Evolutionary conservation across 495 filamentous ascomycete genomes (phyloP), one percentile per base, ranked within the genome.

Genomic region (Penicillium turbatum): DNA sequence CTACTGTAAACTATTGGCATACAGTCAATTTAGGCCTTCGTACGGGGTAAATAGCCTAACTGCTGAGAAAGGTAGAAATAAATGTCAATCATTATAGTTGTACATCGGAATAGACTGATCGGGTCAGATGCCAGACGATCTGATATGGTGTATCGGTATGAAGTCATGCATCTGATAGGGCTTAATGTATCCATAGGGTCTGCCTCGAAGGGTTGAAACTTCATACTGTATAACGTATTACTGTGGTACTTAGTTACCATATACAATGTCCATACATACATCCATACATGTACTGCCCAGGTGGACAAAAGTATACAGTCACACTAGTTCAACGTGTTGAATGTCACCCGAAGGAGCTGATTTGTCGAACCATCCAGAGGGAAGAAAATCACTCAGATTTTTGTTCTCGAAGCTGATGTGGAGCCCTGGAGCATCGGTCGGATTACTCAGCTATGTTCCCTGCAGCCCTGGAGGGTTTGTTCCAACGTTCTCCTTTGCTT

Each of bases 351-450:
- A 24, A 24, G 21, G 21, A 24, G 21, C 36, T 45, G 10, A 19
- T 9, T 1, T 26, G 17, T 10, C 15, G 6, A 47, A 15, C 13
- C 10, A 11, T 13, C 32, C 32, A 3, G 10, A n/a, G 13, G 21
- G 12, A 12, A 16, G 21, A 32, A 32, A 50, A 30, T 5, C 6
- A 3, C 38, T 10, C 13, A 35, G 19, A 26, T 35, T 51, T 41
- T 51, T n/a, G 16, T 51, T 51, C 49, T 51, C 30, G 49, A 51
- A 51, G 48, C 48, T 32, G 19, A 24, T 26, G 49, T 51, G 49
- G 49, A n/a, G n/a, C n/a, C n/a, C n/a, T n/a, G n/a, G n/a, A 35
- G 38, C 38, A 19, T 4, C 8, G 5, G 13, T 1, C 26, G 3
- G 30, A 35, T 51, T 51, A 51, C 49, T 51, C 49, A 51, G 38